phyloP scores from a whole-genome alignment of 139 green algal species.

The Haematococcus lacustris region DNA sequence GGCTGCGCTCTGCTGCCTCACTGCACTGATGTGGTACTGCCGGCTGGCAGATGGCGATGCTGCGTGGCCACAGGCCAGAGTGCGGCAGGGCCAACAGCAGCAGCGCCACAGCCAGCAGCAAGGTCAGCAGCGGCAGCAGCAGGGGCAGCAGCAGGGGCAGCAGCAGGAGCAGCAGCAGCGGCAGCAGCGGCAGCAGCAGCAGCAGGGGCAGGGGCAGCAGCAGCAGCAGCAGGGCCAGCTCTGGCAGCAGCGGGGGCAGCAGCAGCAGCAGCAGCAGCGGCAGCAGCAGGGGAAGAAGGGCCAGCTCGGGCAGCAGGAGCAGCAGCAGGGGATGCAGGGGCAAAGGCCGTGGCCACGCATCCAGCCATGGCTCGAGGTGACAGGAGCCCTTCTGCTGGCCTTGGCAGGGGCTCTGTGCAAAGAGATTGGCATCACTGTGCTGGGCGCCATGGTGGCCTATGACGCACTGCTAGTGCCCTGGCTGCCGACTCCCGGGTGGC shows the following conservation, averaged over 20 bases:
- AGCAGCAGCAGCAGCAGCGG: not conserved
- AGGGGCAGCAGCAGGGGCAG: not conserved
- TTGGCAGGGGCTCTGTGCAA: slow-evolving; percentile 57
- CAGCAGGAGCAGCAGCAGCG: not conserved
- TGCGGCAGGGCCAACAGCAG: too few relatives aligned
- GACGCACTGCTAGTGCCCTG: slow-evolving; percentile 42
- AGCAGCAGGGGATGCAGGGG: not conserved
- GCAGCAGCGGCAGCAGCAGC: not conserved
- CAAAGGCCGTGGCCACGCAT: slow-evolving; percentile 11
- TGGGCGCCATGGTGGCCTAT: slow-evolving; percentile 50
- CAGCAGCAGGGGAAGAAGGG: not conserved
- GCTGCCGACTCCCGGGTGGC: too few relatives aligned
- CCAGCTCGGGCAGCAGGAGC: not conserved
- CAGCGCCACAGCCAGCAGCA: not conserved
- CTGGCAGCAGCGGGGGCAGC: not conserved
- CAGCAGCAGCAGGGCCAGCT: not conserved
- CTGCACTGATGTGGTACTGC: slow-evolving; percentile 44
- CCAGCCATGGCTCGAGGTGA: slow-evolving; percentile 41
- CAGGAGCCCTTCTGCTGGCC: slow-evolving; percentile 24
- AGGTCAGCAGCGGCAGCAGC: not conserved
- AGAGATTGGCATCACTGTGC: slow-evolving; percentile 73
- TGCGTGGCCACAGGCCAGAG: not conserved
- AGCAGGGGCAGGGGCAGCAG: too few relatives aligned
- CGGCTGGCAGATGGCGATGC: slow-evolving; percentile 11
- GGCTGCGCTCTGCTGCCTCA: slow-evolving; percentile 36